Evolutionary conservation across 768 basidiomycete species (phyloP).

Genomic region (Boletus pseudopeckii): DNA sequence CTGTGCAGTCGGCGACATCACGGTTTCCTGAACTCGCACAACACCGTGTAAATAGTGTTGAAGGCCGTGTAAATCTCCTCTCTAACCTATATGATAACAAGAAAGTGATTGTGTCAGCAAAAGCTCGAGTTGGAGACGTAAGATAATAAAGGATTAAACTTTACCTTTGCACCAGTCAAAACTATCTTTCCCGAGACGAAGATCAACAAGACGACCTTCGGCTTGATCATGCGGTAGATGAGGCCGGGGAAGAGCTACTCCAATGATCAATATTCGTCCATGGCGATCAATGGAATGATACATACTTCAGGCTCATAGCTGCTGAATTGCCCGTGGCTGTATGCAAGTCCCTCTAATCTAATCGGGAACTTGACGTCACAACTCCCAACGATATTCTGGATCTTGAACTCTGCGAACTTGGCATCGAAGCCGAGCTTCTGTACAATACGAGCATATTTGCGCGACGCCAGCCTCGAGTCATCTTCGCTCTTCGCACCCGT

Average conservation of each 20-base stretch:
- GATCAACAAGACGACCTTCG: conserved; percentile 96
- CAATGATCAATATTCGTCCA: not conserved
- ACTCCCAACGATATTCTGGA: conserved; percentile 97
- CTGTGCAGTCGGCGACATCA: conserved; percentile 21
- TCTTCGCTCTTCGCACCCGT: conserved; percentile 99
- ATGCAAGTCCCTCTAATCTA: conserved; percentile 93
- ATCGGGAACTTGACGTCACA: conserved; percentile 99
- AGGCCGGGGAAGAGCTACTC: conserved; percentile 93
- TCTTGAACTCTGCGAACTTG: conserved; percentile 99
- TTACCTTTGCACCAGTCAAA: conserved; percentile 97
- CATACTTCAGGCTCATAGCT: conserved; percentile 95
- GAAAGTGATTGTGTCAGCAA: conserved; percentile 45
- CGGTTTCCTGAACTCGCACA: conserved; percentile 92
- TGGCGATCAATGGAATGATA: conserved; percentile 11
- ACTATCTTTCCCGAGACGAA: conserved; percentile 99
- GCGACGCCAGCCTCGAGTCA: conserved; percentile 92
- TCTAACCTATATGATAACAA: conserved; percentile 62
- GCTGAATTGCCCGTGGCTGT: conserved; percentile 96
- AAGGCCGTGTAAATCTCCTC: conserved; percentile 99
- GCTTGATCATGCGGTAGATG: conserved; percentile 99
- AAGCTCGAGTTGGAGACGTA: conserved; percentile 6
- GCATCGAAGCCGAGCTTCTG: conserved; percentile 99
- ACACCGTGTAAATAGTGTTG: conserved; percentile 98
- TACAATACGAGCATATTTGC: conserved; percentile 98
- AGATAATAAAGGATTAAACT: conserved; percentile 1